Evolutionary conservation across 768 basidiomycete species (phyloP).

Genomic region (Pulveroboletus sp.): DNA sequence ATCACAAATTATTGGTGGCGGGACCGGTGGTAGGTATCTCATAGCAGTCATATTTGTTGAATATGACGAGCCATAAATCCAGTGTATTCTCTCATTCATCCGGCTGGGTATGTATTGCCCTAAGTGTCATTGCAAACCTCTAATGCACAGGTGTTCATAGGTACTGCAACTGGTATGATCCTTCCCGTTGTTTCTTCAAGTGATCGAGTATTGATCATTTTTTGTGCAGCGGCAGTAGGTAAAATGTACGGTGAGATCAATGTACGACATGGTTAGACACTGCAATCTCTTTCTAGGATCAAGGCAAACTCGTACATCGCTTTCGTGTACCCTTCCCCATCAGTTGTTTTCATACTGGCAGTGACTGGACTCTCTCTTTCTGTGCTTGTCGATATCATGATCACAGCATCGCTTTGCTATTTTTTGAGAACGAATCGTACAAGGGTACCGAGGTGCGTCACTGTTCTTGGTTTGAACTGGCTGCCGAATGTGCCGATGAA

Average conservation of each 20-base stretch:
- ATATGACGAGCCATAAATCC: not conserved
- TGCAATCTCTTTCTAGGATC: conserved; percentile 9
- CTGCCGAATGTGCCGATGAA: not conserved
- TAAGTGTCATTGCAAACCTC: not conserved
- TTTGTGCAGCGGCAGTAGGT: conserved; percentile 14
- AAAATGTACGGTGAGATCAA: conserved; percentile 16
- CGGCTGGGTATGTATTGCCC: conserved; percentile 14
- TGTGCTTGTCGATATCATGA: conserved; percentile 41
- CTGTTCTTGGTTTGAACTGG: not conserved
- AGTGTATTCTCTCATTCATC: conserved; percentile 14
- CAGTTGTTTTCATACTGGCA: not conserved
- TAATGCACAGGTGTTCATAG: conserved; percentile 2
- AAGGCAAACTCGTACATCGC: conserved; percentile 2
- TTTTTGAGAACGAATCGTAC: conserved; percentile 38
- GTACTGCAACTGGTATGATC: conserved; percentile 17
- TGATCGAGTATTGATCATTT: not conserved
- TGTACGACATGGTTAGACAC: not conserved
- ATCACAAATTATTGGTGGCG: conserved; percentile 8
- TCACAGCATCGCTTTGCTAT: conserved; percentile 40
- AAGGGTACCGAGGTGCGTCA: conserved; percentile 31
- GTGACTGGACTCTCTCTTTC: conserved; percentile 39
- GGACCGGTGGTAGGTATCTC: conserved; percentile 12
- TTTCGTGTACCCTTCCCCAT: conserved; percentile 11
- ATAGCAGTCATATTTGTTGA: not conserved
- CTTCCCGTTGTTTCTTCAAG: not conserved